phyloP scores from a whole-genome alignment of 768 basidiomycete genomes.

The Psilocybe azurescens region DNA sequence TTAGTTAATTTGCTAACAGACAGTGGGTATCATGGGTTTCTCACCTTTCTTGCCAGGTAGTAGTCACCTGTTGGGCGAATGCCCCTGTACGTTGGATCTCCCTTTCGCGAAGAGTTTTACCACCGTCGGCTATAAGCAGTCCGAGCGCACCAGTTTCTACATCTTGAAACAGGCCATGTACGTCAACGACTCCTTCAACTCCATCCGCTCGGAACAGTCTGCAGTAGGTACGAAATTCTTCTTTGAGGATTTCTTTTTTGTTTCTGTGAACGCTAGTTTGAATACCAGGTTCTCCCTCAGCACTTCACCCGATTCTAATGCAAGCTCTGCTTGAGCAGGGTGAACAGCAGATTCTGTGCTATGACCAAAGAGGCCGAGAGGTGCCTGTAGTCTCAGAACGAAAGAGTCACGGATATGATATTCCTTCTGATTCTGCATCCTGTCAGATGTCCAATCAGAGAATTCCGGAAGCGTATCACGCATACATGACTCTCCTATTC shows the following conservation, averaged over 20 bases:
- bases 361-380: no score
- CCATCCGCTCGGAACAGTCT: constrained; percentile 8
- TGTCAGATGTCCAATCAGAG: not conserved
- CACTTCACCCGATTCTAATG: no score
- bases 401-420: no score
- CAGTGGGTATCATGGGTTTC: not conserved
- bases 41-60: not conserved
- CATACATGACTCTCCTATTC: constrained; percentile 6
- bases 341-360: no score
- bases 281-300: no score
- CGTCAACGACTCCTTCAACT: constrained; percentile 18
- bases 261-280: not conserved
- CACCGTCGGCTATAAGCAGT: constrained; percentile 23
- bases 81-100: not conserved
- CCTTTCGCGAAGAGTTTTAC: not conserved
- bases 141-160: constrained; percentile 8
- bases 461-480: not conserved
- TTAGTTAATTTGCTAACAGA: not conserved
- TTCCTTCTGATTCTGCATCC: no score
- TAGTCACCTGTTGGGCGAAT: not conserved
- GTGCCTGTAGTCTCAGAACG: no score
- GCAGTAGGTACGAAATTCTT: constrained; percentile 23
- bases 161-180: constrained; percentile 22
- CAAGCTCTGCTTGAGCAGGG: no score
- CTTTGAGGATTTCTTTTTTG: constrained; percentile 11